phyloP scores from a whole-genome alignment of 352 stramenopile genomes.

The Phytophthora parvispora region DNA sequence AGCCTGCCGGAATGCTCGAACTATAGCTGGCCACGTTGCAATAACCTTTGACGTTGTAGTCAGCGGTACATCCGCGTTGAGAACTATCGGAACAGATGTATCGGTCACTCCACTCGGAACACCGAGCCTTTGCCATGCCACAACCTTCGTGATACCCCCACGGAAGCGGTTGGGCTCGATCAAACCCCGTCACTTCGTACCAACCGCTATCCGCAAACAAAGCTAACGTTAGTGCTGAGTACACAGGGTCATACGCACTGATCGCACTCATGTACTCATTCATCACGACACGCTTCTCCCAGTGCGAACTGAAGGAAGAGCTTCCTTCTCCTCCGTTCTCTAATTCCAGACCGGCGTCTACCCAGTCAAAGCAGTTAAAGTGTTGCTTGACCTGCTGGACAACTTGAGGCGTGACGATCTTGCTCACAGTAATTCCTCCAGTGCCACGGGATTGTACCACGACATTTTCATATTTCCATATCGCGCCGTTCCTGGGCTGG shows the following conservation, averaged over 20 bases:
- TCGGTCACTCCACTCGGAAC: slow-evolving; percentile 74
- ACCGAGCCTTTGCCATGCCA: slow-evolving; percentile 61
- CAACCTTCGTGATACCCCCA: slow-evolving; percentile 87
- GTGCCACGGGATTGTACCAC: slow-evolving; percentile 53
- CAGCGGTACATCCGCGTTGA: slow-evolving; percentile 66
- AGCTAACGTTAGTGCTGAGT: slow-evolving; percentile 76
- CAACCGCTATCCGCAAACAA: slow-evolving; percentile 87
- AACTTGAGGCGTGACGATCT: slow-evolving; percentile 81
- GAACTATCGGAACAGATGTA: slow-evolving; percentile 67
- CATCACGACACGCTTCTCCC: slow-evolving; percentile 86
- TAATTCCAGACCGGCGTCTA: slow-evolving; percentile 68
- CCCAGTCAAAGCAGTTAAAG: slow-evolving; percentile 82
- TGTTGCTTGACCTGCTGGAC: slow-evolving; percentile 75
- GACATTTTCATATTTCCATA: slow-evolving; percentile 77
- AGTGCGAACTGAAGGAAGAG: slow-evolving; percentile 75
- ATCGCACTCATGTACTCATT: slow-evolving; percentile 91
- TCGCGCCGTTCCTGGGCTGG: slow-evolving; percentile 62
- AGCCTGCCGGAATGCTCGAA: slow-evolving; percentile 75
- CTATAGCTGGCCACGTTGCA: slow-evolving; percentile 79
- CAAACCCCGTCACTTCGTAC: slow-evolving; percentile 78
- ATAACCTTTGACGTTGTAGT: slow-evolving; percentile 80
- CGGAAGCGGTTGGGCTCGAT: slow-evolving; percentile 60
- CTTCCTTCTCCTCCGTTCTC: slow-evolving; percentile 79
- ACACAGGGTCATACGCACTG: slow-evolving; percentile 79
- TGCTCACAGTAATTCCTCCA: slow-evolving; percentile 70